phyloP scores from a whole-genome alignment of 768 basidiomycete genomes.

The Leucocoprinus birnbaumii region DNA sequence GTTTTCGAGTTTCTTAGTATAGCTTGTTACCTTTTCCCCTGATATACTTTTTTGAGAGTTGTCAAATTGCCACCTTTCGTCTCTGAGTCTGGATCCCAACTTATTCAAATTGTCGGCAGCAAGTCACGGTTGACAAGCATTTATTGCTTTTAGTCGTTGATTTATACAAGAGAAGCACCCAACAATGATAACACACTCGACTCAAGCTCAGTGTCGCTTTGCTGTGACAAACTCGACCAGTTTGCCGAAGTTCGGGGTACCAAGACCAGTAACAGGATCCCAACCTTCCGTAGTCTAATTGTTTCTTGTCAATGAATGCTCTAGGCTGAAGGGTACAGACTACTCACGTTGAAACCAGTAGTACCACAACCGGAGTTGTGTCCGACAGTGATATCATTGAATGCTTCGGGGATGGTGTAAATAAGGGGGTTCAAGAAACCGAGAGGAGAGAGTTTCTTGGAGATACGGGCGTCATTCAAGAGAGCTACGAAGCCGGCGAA shows the following conservation, averaged over 20 bases:
- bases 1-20: conserved; percentile 17
- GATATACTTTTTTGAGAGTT: too few species aligned
- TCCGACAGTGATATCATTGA: conserved; percentile 59
- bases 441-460: conserved; percentile 37
- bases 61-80: too few species aligned
- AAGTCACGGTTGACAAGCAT: too few species aligned
- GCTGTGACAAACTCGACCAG: conserved; percentile 33
- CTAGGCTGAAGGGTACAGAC: too few species aligned
- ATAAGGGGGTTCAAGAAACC: conserved; percentile 67
- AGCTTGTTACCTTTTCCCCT: conserved; percentile 3
- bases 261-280: conserved; percentile 58
- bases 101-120: too few species aligned
- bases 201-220: not conserved
- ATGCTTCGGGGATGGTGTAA: conserved; percentile 37
- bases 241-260: conserved; percentile 52
- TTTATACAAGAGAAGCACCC: too few species aligned
- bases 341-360: conserved; percentile 37
- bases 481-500: conserved; percentile 61
- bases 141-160: too few species aligned
- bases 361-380: conserved; percentile 58
- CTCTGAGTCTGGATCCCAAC: too few species aligned
- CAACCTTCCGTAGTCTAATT: conserved; percentile 48
- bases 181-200: not conserved
- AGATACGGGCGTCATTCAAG: conserved; percentile 56
- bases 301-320: not conserved